These are phyloP conservation scores for Penicillium mononematosum DNA, from an alignment of 495 filamentous ascomycete genomes.

Conservation along the genomic window DNA sequence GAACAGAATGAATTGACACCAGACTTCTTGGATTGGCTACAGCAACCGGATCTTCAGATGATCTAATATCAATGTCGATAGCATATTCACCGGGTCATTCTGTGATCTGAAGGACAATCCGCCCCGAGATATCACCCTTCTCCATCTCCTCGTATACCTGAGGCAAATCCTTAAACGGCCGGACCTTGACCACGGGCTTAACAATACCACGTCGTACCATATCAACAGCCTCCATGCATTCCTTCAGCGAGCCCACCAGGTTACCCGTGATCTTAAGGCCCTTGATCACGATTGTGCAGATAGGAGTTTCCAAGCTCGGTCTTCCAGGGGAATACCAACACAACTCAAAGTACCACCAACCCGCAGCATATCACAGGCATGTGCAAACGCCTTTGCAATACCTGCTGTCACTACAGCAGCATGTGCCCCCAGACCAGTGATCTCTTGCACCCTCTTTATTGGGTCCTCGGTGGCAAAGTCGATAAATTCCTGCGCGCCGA, in stretches of 20 bases:
- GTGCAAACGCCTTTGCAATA: constrained; percentile 44
- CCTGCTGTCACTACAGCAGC: constrained; percentile 46
- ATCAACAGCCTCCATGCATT: constrained; percentile 53
- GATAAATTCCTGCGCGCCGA: constrained; percentile 46
- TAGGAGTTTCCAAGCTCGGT: constrained; percentile 44
- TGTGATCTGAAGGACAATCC: constrained; percentile 38
- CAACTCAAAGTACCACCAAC: constrained; percentile 51
- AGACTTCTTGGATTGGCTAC: background rate
- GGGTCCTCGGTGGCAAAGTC: constrained; percentile 43
- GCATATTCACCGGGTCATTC: constrained; percentile 13
- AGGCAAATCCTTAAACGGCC: constrained; percentile 45
- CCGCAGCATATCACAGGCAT: constrained; percentile 51
- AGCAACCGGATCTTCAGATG: background rate
- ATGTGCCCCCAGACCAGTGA: constrained; percentile 46
- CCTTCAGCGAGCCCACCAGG: constrained; percentile 49
- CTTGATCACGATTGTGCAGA: constrained; percentile 50
- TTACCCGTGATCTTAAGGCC: constrained; percentile 47
- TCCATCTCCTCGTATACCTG: constrained; percentile 49
- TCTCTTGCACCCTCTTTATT: constrained; percentile 36
- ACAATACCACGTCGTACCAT: constrained; percentile 46
- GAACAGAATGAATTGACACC: no score
- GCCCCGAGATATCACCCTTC: constrained; percentile 42
- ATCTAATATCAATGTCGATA: background rate
- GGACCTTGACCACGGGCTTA: constrained; percentile 45
- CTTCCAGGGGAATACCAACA: constrained; percentile 46